Percentiles rank a stretch among this genome's conserved stretches.
Conservation (phyloP, 1,139 yeast species). For the Candida tropicalis region DNA sequence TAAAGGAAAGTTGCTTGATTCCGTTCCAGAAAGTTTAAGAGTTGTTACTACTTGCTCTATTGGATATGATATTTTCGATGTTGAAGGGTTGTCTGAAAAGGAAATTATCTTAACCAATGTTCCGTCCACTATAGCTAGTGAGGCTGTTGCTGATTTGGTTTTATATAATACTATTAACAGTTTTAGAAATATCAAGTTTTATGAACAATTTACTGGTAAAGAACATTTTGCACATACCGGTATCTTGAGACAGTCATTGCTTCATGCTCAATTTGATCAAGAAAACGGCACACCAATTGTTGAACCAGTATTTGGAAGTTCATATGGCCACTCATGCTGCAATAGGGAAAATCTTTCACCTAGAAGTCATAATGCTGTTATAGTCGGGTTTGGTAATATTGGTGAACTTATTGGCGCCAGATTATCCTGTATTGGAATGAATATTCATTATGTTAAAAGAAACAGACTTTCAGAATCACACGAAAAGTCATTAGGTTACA, state of each 20-base stretch:
- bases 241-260: conserved; percentile 39
- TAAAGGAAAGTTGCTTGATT: conserved; percentile 44
- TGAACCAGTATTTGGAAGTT: conserved; percentile 34
- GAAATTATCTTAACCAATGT: conserved; percentile 66
- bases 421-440: conserved; percentile 64
- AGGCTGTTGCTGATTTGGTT: conserved; percentile 80
- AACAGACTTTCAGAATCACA: conserved; percentile 41
- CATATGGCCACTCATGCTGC: conserved; percentile 49
- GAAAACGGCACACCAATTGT: conserved; percentile 37
- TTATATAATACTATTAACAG: conserved; percentile 59
- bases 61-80: conserved; percentile 67
- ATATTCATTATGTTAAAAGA: conserved; percentile 65
- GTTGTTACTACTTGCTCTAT: conserved; percentile 69
- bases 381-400: conserved; percentile 80
- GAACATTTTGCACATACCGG: conserved; percentile 40
- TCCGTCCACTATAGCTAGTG: conserved; percentile 61
- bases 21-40: conserved; percentile 54
- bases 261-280: conserved; percentile 37
- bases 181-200: conserved; percentile 61
- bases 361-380: conserved; percentile 59
- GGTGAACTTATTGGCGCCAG: conserved; percentile 67
- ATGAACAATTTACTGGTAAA: conserved; percentile 41
- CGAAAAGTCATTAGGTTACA: conserved; percentile 43
- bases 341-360: conserved; percentile 49
- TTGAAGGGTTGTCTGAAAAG: conserved; percentile 34